These are phyloP conservation scores for Penicillium psychrosexuale DNA, from an alignment of 2,329 filamentous ascomycete species.

Conservation along the genomic window DNA sequence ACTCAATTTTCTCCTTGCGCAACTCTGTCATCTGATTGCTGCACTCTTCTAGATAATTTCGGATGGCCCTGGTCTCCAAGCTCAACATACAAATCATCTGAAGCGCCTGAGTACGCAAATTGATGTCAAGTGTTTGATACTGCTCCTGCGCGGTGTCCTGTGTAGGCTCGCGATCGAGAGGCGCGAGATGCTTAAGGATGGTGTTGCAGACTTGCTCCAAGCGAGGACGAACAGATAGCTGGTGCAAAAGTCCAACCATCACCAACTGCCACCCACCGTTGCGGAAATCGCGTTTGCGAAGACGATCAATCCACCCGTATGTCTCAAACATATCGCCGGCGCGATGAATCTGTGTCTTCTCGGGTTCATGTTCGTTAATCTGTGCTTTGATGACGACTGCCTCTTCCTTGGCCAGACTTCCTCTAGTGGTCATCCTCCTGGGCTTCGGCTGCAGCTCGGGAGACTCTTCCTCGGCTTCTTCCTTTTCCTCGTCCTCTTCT, in stretches of 20 bases:
- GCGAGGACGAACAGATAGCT: conserved; percentile 72
- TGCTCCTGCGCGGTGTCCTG: conserved; percentile 68
- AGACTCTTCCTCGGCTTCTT: conserved; percentile 42
- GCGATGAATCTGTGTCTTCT: conserved; percentile 41
- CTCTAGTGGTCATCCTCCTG: conserved; percentile 72
- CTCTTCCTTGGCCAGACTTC: conserved; percentile 79
- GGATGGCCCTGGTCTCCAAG: conserved; percentile 78
- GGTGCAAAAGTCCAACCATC: conserved; percentile 79
- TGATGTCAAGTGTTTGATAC: conserved; percentile 76
- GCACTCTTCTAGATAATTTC: conserved; percentile 86
- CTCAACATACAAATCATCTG: conserved; percentile 85
- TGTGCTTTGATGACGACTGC: conserved; percentile 65
- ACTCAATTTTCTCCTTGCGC: conserved; percentile 92
- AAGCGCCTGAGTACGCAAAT: conserved; percentile 73
- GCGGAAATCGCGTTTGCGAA: conserved; percentile 78
- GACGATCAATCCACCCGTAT: conserved; percentile 80
- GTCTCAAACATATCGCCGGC: conserved; percentile 71
- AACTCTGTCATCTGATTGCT: conserved; percentile 91
- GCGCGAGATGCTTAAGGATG: conserved; percentile 76
- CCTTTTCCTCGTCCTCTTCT: conserved; percentile 55
- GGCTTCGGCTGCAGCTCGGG: conserved; percentile 65
- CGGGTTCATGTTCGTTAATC: conserved; percentile 50
- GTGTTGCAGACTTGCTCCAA: conserved; percentile 71
- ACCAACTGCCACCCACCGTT: conserved; percentile 91
- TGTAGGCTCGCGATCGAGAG: conserved; percentile 70